These are phyloP conservation scores for Ganoderma sinense DNA, from an alignment of 1,284 basidiomycete genomes.

Conservation along the genomic window DNA sequence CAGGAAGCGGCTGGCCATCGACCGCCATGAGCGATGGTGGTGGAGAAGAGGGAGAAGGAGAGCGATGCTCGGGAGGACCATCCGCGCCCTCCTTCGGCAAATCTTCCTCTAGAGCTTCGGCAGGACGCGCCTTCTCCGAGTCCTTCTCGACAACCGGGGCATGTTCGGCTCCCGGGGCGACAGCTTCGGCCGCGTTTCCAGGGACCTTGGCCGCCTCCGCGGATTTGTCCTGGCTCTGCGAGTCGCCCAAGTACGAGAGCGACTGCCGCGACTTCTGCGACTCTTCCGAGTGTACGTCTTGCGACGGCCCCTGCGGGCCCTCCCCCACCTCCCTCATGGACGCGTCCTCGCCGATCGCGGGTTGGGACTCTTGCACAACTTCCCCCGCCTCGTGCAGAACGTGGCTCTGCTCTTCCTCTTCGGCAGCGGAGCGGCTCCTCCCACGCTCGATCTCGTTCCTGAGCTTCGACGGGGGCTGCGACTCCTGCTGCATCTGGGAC, in stretches of 20 bases:
- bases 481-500: conserved; percentile 23
- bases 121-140: not conserved
- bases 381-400: not conserved
- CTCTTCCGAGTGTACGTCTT: not conserved
- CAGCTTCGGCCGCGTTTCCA: not conserved
- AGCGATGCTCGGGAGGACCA: not conserved
- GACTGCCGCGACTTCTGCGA: conserved; percentile 21
- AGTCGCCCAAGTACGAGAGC: conserved; percentile 28
- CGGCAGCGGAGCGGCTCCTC: not conserved
- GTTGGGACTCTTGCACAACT: not conserved
- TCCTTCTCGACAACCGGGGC: not conserved
- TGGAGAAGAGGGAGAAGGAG: not conserved
- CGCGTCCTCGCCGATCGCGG: not conserved
- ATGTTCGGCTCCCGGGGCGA: not conserved
- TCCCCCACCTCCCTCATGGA: conserved; percentile 4
- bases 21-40: conserved; percentile 10
- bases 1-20: not conserved
- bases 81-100: not conserved
- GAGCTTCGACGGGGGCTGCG: conserved; percentile 28
- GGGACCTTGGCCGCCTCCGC: not conserved
- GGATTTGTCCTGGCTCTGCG: conserved; percentile 24
- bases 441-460: conserved; percentile 23
- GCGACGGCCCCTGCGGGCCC: not conserved
- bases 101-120: not conserved
- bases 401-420: not conserved